phyloP scores from a whole-genome alignment of 1,139 yeast genomes.

The Pichia cactophila region DNA sequence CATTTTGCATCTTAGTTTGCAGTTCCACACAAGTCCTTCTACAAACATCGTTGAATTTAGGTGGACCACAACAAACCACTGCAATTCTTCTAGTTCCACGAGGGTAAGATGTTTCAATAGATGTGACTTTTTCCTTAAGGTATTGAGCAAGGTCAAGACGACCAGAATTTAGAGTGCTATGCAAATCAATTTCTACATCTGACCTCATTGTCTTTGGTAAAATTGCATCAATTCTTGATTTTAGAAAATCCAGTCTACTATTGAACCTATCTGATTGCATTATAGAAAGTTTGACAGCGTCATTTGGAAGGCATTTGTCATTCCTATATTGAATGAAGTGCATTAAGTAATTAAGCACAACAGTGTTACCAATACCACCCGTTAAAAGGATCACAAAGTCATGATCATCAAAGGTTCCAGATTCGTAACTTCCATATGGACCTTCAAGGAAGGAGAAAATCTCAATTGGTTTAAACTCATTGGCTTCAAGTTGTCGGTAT shows the following conservation, averaged over 20 bases:
- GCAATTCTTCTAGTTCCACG: slow-evolving; percentile 5
- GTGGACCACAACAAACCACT: slow-evolving; percentile 12
- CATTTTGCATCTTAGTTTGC: not conserved
- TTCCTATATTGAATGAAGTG: not conserved
- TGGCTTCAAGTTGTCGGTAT: slow-evolving; percentile 2
- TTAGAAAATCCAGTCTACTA: not conserved
- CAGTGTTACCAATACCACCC: slow-evolving; percentile 12
- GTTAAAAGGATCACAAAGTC: slow-evolving; percentile 5
- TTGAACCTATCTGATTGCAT: slow-evolving; percentile 3
- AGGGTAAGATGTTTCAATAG: slow-evolving; percentile 1
- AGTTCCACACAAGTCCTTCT: slow-evolving; percentile 6
- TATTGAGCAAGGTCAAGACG: slow-evolving; percentile 3
- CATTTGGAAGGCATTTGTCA: not conserved
- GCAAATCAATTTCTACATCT: slow-evolving; percentile 3
- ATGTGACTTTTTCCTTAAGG: not conserved
- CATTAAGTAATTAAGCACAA: slow-evolving; percentile 3
- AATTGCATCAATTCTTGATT: not conserved
- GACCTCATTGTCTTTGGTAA: not conserved
- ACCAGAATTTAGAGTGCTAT: slow-evolving; percentile 1
- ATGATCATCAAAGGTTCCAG: slow-evolving; percentile 3
- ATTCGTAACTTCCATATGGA: slow-evolving; percentile 8
- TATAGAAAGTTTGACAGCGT: slow-evolving; percentile 1
- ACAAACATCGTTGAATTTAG: slow-evolving; percentile 4
- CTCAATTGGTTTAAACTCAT: slow-evolving; percentile 1
- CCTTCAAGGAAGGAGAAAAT: slow-evolving; percentile 43